phyloP scores from a whole-genome alignment of 176 grass and related monocot genomes.

The Metroxylon sagu region DNA sequence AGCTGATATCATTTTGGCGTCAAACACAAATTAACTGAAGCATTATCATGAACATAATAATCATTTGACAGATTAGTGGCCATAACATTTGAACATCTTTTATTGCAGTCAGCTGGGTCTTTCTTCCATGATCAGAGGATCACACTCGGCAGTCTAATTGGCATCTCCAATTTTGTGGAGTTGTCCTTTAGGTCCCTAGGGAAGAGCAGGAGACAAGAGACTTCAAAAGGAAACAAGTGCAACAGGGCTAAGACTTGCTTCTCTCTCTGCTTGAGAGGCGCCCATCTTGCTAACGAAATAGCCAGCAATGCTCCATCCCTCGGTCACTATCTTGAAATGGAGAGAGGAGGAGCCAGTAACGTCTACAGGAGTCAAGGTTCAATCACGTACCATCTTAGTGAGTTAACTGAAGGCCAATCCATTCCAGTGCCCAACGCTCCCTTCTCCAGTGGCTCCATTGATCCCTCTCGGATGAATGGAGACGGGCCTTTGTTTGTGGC shows the following conservation, averaged over 20 bases:
- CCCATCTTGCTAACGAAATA: neutral
- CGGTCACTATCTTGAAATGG: conserved; percentile 7
- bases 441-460: conserved; percentile 1
- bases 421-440: neutral
- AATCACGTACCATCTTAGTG: neutral
- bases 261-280: conserved; percentile 11
- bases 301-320: conserved; percentile 12
- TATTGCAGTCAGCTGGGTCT: conserved; percentile 13
- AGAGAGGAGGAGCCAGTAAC: conserved; percentile 10
- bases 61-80: no score
- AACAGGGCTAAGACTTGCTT: neutral
- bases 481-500: neutral
- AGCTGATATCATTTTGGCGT: no score
- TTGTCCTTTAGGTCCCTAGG: neutral
- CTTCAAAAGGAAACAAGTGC: conserved; percentile 1
- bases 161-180: conserved; percentile 17
- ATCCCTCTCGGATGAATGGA: neutral
- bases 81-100: neutral
- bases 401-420: neutral
- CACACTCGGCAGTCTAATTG: conserved; percentile 22
- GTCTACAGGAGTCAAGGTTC: neutral
- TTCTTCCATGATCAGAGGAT: conserved; percentile 7
- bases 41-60: no score
- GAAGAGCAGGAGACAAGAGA: conserved; percentile 1
- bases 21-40: no score